phyloP scores from a whole-genome alignment of 495 filamentous ascomycete species.

The Chaetomium fimeti region DNA sequence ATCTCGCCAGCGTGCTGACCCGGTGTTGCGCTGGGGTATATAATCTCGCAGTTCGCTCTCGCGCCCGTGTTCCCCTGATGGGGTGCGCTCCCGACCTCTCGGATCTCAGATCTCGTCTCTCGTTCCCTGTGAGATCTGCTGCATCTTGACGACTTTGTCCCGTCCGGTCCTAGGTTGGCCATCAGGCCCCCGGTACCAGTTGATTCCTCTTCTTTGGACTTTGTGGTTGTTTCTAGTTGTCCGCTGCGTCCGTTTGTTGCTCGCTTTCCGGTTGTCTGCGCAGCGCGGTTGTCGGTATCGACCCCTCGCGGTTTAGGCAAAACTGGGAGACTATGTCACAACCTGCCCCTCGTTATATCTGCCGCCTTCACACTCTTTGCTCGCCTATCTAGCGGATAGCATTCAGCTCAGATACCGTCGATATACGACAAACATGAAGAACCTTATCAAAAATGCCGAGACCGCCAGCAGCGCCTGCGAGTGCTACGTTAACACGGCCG shows the following conservation, averaged over 20 bases:
- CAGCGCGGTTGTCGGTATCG: neutral
- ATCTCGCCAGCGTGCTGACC: neutral
- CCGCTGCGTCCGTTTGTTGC: neutral
- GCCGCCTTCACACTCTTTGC: neutral
- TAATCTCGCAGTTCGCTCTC: constrained; percentile 5
- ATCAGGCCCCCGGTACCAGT: neutral
- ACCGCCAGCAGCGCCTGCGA: constrained; percentile 25
- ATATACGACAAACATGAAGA: constrained; percentile 8
- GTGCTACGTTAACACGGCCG: constrained; percentile 30
- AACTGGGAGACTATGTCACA: constrained; percentile 25
- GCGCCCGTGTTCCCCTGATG: constrained; percentile 1
- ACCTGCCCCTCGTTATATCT: constrained; percentile 25
- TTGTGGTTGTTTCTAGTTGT: neutral
- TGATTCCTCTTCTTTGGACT: neutral
- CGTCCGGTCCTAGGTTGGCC: neutral
- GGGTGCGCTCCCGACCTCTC: neutral
- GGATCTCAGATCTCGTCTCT: constrained; percentile 8
- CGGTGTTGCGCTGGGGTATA: neutral
- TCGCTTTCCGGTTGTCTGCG: neutral
- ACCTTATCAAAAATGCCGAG: constrained; percentile 15
- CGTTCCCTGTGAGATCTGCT: constrained; percentile 1
- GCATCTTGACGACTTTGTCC: neutral
- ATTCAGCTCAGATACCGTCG: neutral
- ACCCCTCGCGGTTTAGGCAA: neutral
- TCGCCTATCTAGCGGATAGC: neutral